Base-by-base conservation (phyloP, 108 stramenopile genomes). In the Nitzschia palea region DNA sequence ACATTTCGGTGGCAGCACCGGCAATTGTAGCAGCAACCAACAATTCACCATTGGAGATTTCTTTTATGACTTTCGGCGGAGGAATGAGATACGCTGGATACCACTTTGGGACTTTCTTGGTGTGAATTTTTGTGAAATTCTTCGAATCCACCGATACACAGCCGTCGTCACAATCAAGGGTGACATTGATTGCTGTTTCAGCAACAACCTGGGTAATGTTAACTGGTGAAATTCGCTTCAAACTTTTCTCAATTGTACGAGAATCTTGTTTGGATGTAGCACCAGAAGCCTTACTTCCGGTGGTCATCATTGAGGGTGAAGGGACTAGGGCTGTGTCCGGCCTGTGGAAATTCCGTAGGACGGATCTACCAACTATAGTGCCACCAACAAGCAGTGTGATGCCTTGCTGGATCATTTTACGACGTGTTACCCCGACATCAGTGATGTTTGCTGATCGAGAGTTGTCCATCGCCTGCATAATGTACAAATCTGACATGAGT, bases 41-140 rank as follows among this genome's bases (percentile, higher is more conserved):
- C 26, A 94, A 54, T 70, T 94, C 85, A 22, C 58, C 58, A 59
- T 94, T 79, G n/a, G 89, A 76, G 33, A 87, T 89, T 12, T 71
- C 42, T 37, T 80, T 80, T 17, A 90, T 71, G 3, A 91, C 75
- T 52, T 79, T 67, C 2, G 81, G 62, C 3, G 62, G 68, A 20
- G 80, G 79, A 52, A 62, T 37, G 23, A 71, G 59, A 6, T 44
- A 75, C 8, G 31, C 18, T 4, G 84, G 84, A 20, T 77, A 43
- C 76, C 76, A 85, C 12, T 22, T 61, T 4, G 81, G 81, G n/a
- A 78, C 30, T 27, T 74, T 61, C 17, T 50, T 33, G 32, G 27
- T 67, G 54, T 73, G 48, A n/a, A 73, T 63, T 69, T 81, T 73
- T 23, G 54, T 67, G 42, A 86, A 77, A 22, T 67, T 76, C 18